These are phyloP conservation scores for Lepiota venenata DNA, from an alignment of 768 basidiomycete species.

Conservation along the genomic window DNA sequence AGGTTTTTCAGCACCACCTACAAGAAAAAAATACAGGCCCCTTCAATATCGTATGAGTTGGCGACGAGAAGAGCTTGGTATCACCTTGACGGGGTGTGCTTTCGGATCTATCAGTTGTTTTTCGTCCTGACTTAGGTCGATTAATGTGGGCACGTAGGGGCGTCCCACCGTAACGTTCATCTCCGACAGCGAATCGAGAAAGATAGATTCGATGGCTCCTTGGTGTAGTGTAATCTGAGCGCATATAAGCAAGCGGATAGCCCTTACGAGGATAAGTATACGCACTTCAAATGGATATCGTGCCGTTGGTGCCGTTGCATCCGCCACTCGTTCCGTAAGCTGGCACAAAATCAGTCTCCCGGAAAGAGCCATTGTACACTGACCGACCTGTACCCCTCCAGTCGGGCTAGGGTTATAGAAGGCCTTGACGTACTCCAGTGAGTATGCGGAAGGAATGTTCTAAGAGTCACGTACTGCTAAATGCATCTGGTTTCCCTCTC, in stretches of 20 bases:
- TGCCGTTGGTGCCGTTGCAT: conserved; percentile 58
- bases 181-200: conserved; percentile 50
- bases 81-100: conserved; percentile 34
- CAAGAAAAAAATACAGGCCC: background rate
- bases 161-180: conserved; percentile 48
- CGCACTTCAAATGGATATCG: conserved; percentile 70
- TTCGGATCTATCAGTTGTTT: conserved; percentile 38
- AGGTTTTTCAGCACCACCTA: conserved; percentile 46
- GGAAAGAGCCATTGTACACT: background rate
- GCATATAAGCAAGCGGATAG: background rate
- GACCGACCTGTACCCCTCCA: conserved; percentile 55
- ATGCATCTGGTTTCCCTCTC: conserved; percentile 67
- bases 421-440: conserved; percentile 39
- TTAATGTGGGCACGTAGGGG: conserved; percentile 44
- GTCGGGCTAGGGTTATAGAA: conserved; percentile 67
- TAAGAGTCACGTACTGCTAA: conserved; percentile 48
- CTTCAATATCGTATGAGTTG: background rate
- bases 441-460: background rate
- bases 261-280: background rate
- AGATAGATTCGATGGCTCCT: conserved; percentile 58
- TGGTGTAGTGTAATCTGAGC: conserved; percentile 56
- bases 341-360: conserved; percentile 19
- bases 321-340: conserved; percentile 61
- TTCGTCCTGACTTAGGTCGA: conserved; percentile 42
- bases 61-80: conserved; percentile 3